Percentiles rank a stretch among this genome's conserved stretches.
Conservation (phyloP, 345 rosid genomes). For the Pugionium dolabratum region DNA sequence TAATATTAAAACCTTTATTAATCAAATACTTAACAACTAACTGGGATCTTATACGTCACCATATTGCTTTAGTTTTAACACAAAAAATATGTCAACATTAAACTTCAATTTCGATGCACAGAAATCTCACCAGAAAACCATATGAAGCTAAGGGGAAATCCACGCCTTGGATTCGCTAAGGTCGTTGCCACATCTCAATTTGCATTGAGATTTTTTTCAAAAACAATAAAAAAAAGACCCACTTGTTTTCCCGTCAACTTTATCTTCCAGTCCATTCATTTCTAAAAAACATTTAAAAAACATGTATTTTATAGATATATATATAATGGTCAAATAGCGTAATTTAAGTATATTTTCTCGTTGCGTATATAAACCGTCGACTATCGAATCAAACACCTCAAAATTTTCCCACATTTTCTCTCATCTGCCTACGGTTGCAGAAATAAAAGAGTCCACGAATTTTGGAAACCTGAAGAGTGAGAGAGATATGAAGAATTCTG, state of each 20-base stretch:
- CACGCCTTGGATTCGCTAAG: slow-evolving; percentile 7
- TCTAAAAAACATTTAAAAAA: too few relatives aligned
- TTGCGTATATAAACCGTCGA: slow-evolving; percentile 37
- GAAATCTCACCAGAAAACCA: slow-evolving; percentile 12
- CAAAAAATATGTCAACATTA: slow-evolving; percentile 2
- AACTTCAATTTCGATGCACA: not conserved
- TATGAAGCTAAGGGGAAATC: not conserved
- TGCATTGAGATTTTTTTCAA: not conserved
- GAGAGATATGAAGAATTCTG: slow-evolving; percentile 56
- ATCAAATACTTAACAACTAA: not conserved
- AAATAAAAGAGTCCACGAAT: not conserved
- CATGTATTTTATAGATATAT: too few relatives aligned
- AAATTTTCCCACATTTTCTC: slow-evolving; percentile 20
- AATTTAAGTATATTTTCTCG: not conserved
- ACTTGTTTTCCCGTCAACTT: too few relatives aligned
- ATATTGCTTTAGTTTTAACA: slow-evolving; percentile 8
- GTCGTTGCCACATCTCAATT: slow-evolving; percentile 15
- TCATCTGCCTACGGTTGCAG: slow-evolving; percentile 32
- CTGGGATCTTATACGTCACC: slow-evolving; percentile 1
- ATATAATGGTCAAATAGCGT: not conserved
- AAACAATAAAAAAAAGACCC: not conserved
- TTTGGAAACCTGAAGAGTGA: slow-evolving; percentile 7
- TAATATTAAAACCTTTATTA: not conserved
- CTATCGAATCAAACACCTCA: slow-evolving; percentile 13
- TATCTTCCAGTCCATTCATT: too few relatives aligned